Conservation (phyloP, 306 rosid genomes). For the Glycine latifolia region DNA sequence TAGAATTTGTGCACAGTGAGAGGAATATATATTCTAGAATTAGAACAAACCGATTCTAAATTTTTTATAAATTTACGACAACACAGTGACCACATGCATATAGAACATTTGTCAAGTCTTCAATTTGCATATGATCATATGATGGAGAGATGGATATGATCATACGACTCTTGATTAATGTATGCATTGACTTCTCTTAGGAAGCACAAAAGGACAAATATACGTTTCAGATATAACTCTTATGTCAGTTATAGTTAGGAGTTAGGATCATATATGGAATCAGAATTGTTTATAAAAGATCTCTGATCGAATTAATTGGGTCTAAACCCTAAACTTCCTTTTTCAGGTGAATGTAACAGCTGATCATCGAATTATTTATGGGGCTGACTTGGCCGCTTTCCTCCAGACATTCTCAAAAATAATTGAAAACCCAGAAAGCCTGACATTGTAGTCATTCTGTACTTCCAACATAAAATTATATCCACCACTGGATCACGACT, state of each 20-base stretch:
- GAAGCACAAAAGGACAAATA: background rate
- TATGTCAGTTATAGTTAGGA: no score
- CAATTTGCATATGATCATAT: background rate
- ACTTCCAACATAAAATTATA: constrained; percentile 15
- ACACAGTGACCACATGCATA: no score
- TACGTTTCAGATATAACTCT: background rate
- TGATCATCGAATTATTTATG: constrained; percentile 81
- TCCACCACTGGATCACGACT: constrained; percentile 12
- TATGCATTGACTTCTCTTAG: background rate
- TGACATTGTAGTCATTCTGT: constrained; percentile 63
- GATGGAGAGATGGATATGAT: background rate
- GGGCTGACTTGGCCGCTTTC: constrained; percentile 86
- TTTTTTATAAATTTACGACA: no score
- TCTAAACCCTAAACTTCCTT: constrained; percentile 9
- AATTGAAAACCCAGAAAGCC: constrained; percentile 77
- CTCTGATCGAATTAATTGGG: constrained; percentile 11
- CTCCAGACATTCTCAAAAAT: constrained; percentile 78
- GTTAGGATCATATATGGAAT: no score
- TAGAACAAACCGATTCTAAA: no score
- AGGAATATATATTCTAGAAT: no score
- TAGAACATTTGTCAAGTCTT: background rate
- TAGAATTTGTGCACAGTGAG: background rate
- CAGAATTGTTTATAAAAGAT: no score
- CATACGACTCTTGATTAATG: background rate
- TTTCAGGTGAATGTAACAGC: constrained; percentile 86